phyloP scores from a whole-genome alignment of 2,329 filamentous ascomycete species.

The Rhinocladiella similis region DNA sequence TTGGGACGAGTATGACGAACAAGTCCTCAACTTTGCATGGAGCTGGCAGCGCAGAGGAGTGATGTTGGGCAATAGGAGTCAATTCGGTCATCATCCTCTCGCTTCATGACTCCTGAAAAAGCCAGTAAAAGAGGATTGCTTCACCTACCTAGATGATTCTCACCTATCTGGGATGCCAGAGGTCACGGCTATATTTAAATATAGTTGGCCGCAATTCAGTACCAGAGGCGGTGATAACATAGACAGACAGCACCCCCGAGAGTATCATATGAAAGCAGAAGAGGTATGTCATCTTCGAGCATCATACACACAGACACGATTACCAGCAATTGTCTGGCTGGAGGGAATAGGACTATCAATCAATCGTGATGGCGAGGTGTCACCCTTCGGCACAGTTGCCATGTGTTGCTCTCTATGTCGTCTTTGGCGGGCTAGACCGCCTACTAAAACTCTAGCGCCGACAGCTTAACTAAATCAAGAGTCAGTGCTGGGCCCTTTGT shows the following conservation, averaged over 20 bases:
- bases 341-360: too few species aligned
- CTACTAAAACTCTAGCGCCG: neutral
- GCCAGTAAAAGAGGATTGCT: too few species aligned
- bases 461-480: neutral
- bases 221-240: too few species aligned
- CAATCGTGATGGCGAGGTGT: neutral
- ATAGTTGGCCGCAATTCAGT: too few species aligned
- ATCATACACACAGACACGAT: too few species aligned
- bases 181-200: too few species aligned
- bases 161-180: too few species aligned
- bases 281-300: too few species aligned
- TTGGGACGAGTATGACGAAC: constrained; percentile 24
- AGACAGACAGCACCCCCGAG: neutral
- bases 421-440: neutral
- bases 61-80: constrained; percentile 17
- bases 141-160: too few species aligned
- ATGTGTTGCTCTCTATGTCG: neutral
- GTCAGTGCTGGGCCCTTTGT: neutral
- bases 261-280: too few species aligned
- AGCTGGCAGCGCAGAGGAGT: constrained; percentile 15
- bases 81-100: constrained; percentile 13
- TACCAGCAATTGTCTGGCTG: too few species aligned
- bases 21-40: constrained; percentile 21
- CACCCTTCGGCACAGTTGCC: neutral
- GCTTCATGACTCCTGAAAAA: neutral